Base-by-base conservation (phyloP, 2,329 filamentous ascomycete genomes). In the Talaromyces atroroseus region DNA sequence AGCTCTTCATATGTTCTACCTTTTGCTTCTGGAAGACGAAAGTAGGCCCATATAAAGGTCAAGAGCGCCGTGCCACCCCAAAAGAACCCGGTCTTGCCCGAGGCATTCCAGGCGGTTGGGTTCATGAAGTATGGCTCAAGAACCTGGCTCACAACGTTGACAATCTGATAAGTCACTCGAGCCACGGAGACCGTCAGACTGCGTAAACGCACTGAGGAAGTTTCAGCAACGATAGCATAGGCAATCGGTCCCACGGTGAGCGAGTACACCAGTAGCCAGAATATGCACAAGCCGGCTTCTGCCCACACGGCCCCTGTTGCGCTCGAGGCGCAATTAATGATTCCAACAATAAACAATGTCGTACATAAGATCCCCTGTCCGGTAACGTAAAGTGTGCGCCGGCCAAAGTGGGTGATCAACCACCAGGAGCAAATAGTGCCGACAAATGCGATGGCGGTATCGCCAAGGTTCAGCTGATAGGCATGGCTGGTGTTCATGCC, bases 171-270 rank as follows among this genome's bases (percentile, higher is more conserved):
- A 0, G 69, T 69, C 2, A 70, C 69, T 1, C 71, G 74, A 8
- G 73, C 71, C 18, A 77, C 62, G 29, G 67, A 66, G 54, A 66
- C 78, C n/a, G 78, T 81, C 46, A 75, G 75, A 57, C 75, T 76
- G 0, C 74, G 68, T 2, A 78, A 65, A 2, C 63, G 63, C 2
- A 77, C 69, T 0, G 74, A 76, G 0, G 68, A 74, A n/a, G 65
- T 78, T 62, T 79, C 78, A 4, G 76, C 76, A 1, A 77, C 71
- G 44, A 78, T 69, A 34, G 74, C 73, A 34, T 80, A 81, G 44
- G 69, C 70, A 46, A 76, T 65, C 8, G 72, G 68, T 1, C 74
- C 75, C 51, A 76, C 69, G 0, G 71, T 75, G 34, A 71, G 53
- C 36, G 71, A 68, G 59, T 76, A 77, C 6, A 73, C 63, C 54